Evolutionary conservation across 129 eudicot species (phyloP), one percentile per base, ranked within the genome.

Genomic region (Lactuca saligna): DNA sequence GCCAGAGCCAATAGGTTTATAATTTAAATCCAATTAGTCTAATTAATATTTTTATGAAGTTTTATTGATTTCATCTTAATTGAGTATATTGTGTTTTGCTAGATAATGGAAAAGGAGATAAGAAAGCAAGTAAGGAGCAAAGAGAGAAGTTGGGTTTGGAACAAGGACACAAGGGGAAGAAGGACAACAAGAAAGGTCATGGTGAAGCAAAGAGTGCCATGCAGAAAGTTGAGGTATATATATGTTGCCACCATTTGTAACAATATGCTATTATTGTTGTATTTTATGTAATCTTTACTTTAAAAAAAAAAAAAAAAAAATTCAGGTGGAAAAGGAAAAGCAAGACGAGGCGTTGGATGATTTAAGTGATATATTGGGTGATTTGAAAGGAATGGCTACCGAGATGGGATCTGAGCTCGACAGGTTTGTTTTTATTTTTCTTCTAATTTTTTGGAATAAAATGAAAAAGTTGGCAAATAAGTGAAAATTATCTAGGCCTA

Each of bases 351-450:
- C 80, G 17, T 84, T 94, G 37, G 71, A 65, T 11, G 97, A 90
- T 35, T 78, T 94, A 51, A 83, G 99, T 74, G 56, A 50, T 71
- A 85, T 94, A 64, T 83, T 94, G 83, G 99, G 99, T 58, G 97
- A 89, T 58, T 82, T 94, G 33, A 94, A 90, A 83, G 99, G 99
- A 56, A 90, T 94, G 99, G 99, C 99, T 71, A 49, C 56, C 29
- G 96, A 83, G 9, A 94, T 94, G 99, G 97, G 99, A 70, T 58
- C 94, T 50, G 97, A 94, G 75, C 92, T 93, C 48, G 82, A 93
- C 54, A 92, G 77, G 98, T 88, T 51, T 68, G 74, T 74, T 53
- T 48, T 53, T 49, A 17, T 44, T 57, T 33, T 39, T 57, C 6
- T 34, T 16, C 14, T 1, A 16, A 6, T 12, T 1, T 3, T 65